Evolutionary conservation across 441 rosid species (phyloP).

Genomic region (Eugenia klotzschiana): DNA sequence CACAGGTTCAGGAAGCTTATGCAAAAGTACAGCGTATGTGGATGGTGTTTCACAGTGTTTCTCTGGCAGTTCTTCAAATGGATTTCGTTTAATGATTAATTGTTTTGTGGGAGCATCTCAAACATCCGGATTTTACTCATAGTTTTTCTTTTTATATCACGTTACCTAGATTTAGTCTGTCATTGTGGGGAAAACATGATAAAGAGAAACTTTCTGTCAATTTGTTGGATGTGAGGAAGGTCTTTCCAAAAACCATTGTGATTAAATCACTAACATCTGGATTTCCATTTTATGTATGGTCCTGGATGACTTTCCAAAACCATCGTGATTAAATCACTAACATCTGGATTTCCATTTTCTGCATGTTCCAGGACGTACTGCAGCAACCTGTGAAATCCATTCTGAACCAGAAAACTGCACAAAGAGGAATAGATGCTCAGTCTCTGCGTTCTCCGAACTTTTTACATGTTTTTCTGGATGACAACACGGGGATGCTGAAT

Average conservation of each 20-base stretch:
- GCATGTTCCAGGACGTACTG: conserved; percentile 37
- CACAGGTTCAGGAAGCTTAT: conserved; percentile 75
- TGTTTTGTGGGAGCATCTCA: neutral
- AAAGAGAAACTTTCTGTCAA: neutral
- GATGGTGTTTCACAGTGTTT: neutral
- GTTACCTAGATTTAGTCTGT: neutral
- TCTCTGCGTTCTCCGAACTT: conserved; percentile 23
- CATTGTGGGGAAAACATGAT: neutral
- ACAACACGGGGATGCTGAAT: conserved; percentile 18
- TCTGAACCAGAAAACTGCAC: conserved; percentile 38
- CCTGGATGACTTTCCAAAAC: conserved; percentile 14
- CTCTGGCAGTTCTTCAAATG: conserved; percentile 10
- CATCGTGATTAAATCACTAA: neutral
- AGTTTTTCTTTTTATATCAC: neutral
- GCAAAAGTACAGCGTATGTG: conserved; percentile 53
- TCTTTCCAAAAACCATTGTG: neutral
- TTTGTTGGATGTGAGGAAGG: neutral
- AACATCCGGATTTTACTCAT: neutral
- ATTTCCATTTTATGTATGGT: neutral
- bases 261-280: neutral
- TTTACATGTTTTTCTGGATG: conserved; percentile 22
- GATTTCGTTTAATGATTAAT: neutral
- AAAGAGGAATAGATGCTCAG: conserved; percentile 24
- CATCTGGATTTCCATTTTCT: neutral
- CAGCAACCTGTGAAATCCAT: conserved; percentile 63